These are phyloP conservation scores for Botrytis pseudocinerea DNA, from an alignment of 2,329 filamentous ascomycete genomes.

Conservation along the genomic window DNA sequence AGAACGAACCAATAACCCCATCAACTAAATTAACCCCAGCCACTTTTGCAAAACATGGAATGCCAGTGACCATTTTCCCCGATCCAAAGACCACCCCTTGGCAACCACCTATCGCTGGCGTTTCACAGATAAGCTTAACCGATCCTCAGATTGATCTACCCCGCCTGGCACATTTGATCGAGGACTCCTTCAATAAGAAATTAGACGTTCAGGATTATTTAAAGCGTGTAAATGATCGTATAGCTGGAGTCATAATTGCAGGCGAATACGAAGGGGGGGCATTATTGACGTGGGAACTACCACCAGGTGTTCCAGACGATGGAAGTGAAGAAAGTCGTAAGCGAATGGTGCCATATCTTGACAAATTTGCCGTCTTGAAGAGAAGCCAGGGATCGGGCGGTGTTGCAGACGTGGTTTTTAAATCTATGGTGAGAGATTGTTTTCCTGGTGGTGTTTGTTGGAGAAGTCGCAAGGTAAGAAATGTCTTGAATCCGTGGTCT, in stretches of 20 bases:
- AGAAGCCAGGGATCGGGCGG: slow-evolving; percentile 86
- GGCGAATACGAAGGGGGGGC: slow-evolving; percentile 96
- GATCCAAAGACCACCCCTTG: slow-evolving; percentile 66
- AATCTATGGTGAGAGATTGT: slow-evolving; percentile 86
- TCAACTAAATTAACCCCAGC: slow-evolving; percentile 51
- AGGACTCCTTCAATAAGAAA: slow-evolving; percentile 87
- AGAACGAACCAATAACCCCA: slow-evolving; percentile 36
- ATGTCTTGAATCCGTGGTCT: neutral
- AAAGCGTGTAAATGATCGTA: slow-evolving; percentile 71
- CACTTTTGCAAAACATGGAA: slow-evolving; percentile 87
- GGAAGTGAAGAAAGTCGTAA: slow-evolving; percentile 52
- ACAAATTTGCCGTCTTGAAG: slow-evolving; percentile 94
- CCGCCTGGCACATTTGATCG: slow-evolving; percentile 81
- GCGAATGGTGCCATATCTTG: slow-evolving; percentile 84
- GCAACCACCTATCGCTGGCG: slow-evolving; percentile 62
- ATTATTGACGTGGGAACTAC: slow-evolving; percentile 90
- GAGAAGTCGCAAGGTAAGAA: slow-evolving; percentile 58
- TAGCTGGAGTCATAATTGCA: slow-evolving; percentile 91
- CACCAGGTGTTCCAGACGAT: slow-evolving; percentile 58
- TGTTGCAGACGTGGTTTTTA: slow-evolving; percentile 94
- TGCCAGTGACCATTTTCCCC: slow-evolving; percentile 83
- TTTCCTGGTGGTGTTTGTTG: slow-evolving; percentile 90
- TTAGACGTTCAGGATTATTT: slow-evolving; percentile 85
- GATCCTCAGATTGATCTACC: slow-evolving; percentile 81
- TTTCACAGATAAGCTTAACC: slow-evolving; percentile 66